A percentile compares a stretch with the other conserved stretches of the same genome.
phyloP scores from a whole-genome alignment of 1,284 basidiomycete species.

The Hymenochaete sp. region DNA sequence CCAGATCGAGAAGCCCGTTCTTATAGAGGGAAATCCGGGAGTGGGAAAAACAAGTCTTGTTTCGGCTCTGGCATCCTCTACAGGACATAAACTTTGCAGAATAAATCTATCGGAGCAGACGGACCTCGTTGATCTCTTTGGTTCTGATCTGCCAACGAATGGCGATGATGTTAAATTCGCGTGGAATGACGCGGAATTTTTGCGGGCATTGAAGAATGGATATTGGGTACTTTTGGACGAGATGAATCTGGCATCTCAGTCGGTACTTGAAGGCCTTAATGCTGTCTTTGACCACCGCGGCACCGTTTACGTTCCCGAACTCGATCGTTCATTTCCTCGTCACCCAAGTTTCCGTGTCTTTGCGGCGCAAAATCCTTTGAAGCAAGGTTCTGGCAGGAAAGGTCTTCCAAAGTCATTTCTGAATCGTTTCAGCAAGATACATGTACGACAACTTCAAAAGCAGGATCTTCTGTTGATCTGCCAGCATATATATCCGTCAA shows the following conservation, averaged over 20 bases:
- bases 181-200: conserved; percentile 97
- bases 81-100: conserved; percentile 79
- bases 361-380: conserved; percentile 95
- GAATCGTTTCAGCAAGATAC: conserved; percentile 97
- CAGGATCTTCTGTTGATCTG: conserved; percentile 80
- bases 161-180: conserved; percentile 88
- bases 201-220: conserved; percentile 86
- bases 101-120: conserved; percentile 99
- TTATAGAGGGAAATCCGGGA: conserved; percentile 96
- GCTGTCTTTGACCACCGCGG: conserved; percentile 96
- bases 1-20: conserved; percentile 85
- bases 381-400: conserved; percentile 96
- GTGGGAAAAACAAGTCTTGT: conserved; percentile 99
- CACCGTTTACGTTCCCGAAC: conserved; percentile 90
- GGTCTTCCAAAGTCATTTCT: conserved; percentile 96
- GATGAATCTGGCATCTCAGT: conserved; percentile 96
- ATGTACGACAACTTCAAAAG: conserved; percentile 79
- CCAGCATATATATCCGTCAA: conserved; percentile 61
- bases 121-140: conserved; percentile 93
- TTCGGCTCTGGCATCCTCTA: conserved; percentile 75
- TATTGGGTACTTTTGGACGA: conserved; percentile 98
- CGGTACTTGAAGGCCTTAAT: conserved; percentile 95
- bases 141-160: conserved; percentile 93
- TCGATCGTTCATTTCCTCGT: conserved; percentile 81
- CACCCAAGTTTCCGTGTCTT: conserved; percentile 95